Conservation (phyloP, 192 early-diverging fungal genomes). For the Pilobolus umbonatus region DNA sequence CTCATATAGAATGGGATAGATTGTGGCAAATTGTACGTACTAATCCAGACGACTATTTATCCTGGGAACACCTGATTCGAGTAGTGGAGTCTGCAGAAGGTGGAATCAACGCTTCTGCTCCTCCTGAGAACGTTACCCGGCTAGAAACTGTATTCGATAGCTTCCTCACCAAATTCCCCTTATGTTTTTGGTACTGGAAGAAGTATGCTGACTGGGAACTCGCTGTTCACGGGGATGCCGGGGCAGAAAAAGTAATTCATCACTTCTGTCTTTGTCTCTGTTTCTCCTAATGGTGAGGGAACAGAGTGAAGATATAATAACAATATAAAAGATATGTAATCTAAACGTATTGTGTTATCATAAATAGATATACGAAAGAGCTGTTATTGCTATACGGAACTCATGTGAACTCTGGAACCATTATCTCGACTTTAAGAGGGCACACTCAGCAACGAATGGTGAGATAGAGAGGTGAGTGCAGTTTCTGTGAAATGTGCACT, state of each 20-base stretch:
- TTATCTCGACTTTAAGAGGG: constrained; percentile 60
- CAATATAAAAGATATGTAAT: too few relatives aligned
- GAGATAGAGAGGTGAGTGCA: constrained; percentile 55
- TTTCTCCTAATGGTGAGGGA: constrained; percentile 11
- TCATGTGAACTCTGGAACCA: constrained; percentile 72
- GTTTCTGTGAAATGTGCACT: neutral
- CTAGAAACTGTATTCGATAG: constrained; percentile 57
- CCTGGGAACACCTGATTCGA: constrained; percentile 64
- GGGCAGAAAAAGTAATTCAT: constrained; percentile 54
- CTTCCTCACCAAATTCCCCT: constrained; percentile 65
- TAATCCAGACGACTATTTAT: constrained; percentile 62
- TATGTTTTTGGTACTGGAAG: constrained; percentile 80
- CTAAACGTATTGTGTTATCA: neutral
- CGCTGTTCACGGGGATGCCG: constrained; percentile 46
- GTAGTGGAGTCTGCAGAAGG: constrained; percentile 54
- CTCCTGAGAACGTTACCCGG: constrained; percentile 41
- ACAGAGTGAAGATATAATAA: too few relatives aligned
- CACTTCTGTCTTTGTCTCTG: neutral
- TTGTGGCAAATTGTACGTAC: constrained; percentile 49
- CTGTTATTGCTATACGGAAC: constrained; percentile 59
- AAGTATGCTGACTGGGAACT: constrained; percentile 67
- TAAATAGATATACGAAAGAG: constrained; percentile 70
- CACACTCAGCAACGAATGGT: constrained; percentile 49
- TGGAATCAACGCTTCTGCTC: constrained; percentile 44
- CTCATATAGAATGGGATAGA: constrained; percentile 54